Percentiles rank a stretch among this genome's conserved stretches.
Evolutionary conservation across 1,284 basidiomycete species (phyloP).

Genomic region (Agroathelia rolfsii): DNA sequence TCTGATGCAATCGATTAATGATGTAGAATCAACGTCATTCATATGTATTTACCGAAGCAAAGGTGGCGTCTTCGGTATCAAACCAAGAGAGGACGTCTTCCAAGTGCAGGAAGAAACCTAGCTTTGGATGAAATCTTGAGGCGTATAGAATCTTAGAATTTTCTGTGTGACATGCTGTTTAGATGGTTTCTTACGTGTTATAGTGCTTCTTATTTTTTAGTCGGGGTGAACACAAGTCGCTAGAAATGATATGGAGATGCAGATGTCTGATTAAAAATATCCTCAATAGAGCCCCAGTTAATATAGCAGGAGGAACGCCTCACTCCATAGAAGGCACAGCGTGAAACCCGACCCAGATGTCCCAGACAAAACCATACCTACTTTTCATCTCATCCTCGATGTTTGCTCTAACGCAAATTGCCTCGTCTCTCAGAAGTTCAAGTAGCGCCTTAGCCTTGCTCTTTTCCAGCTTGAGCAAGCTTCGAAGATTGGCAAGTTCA

Average conservation of each 20-base stretch:
- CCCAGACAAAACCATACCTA: conserved; percentile 74
- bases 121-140: conserved; percentile 83
- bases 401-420: conserved; percentile 41
- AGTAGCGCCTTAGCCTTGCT: conserved; percentile 44
- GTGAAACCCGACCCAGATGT: conserved; percentile 80
- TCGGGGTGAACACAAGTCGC: conserved; percentile 63
- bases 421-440: conserved; percentile 45
- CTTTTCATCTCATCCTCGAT: conserved; percentile 78
- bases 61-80: conserved; percentile 47
- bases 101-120: conserved; percentile 81
- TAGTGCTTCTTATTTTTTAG: conserved; percentile 93
- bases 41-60: conserved; percentile 31
- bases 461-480: conserved; percentile 50
- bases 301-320: conserved; percentile 19
- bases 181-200: no score
- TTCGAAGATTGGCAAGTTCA: conserved; percentile 46
- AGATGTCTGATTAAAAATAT: conserved; percentile 56
- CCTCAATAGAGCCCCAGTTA: conserved; percentile 4
- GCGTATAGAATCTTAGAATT: no score
- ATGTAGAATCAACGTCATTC: neutral
- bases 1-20: conserved; percentile 3
- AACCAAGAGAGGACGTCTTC: conserved; percentile 72
- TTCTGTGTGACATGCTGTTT: no score
- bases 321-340: conserved; percentile 72
- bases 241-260: conserved; percentile 82